These are phyloP conservation scores for Mycena polygramma DNA, from an alignment of 768 basidiomycete genomes.

Conservation along the genomic window DNA sequence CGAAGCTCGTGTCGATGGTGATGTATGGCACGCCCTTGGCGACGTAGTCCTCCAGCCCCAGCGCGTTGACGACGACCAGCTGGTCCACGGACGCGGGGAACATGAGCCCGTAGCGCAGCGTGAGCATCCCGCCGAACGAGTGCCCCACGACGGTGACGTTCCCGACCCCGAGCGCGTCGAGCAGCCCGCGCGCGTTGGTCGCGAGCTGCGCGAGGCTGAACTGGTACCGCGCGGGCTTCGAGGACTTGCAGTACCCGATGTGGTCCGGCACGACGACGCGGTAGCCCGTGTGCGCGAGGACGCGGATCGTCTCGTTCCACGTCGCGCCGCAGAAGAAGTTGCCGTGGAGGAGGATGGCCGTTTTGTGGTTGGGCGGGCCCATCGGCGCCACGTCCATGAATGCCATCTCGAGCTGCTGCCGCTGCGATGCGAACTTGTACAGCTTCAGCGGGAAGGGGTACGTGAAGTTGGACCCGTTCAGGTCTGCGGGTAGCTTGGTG, in stretches of 20 bases:
- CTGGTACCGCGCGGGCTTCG: conserved; percentile 26
- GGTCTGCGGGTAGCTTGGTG: conserved; percentile 14
- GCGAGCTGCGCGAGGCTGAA: conserved; percentile 24
- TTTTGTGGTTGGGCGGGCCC: conserved; percentile 22
- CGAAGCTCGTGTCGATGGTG: conserved; percentile 20
- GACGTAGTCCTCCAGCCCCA: conserved; percentile 25
- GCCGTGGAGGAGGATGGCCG: conserved; percentile 27
- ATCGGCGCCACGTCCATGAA: conserved; percentile 31
- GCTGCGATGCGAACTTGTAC: conserved; percentile 28
- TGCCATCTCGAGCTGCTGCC: conserved; percentile 26
- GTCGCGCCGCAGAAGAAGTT: conserved; percentile 30
- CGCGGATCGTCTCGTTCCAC: conserved; percentile 26
- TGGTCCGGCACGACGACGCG: conserved; percentile 30
- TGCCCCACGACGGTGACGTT: conserved; percentile 27
- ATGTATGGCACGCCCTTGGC: conserved; percentile 26
- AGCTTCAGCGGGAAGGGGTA: conserved; percentile 27
- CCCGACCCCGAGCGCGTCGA: conserved; percentile 24
- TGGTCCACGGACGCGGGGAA: conserved; percentile 24
- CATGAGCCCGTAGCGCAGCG: conserved; percentile 28
- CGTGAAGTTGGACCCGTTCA: conserved; percentile 31
- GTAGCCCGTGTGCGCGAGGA: conserved; percentile 19
- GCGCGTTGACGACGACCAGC: conserved; percentile 22
- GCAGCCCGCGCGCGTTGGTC: conserved; percentile 17
- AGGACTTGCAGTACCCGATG: conserved; percentile 31
- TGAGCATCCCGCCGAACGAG: conserved; percentile 25